Percentiles rank a stretch among this genome's conserved stretches.
phyloP scores from a whole-genome alignment of 164 flowering plant genomes.

The Stephania yunnanensis region DNA sequence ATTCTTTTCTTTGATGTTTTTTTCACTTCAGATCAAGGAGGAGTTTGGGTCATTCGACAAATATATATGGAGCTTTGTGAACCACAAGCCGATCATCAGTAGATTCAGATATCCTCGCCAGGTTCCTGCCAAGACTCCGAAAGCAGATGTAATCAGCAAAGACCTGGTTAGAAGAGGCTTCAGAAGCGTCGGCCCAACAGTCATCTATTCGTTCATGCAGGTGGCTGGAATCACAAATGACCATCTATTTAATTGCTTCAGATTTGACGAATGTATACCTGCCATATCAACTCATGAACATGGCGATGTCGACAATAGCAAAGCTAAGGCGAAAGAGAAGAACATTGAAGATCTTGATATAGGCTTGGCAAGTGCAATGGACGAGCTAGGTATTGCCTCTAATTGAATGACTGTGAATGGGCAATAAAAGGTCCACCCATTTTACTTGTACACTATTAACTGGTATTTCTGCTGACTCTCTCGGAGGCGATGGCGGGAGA shows the following conservation, averaged over 20 bases:
- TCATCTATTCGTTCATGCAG: slow-evolving; percentile 37
- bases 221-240: slow-evolving; percentile 34
- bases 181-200: slow-evolving; percentile 34
- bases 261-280: slow-evolving; percentile 26
- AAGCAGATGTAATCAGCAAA: slow-evolving; percentile 35
- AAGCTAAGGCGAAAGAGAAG: slow-evolving; percentile 14
- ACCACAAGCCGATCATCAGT: slow-evolving; percentile 27
- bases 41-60: slow-evolving; percentile 33
- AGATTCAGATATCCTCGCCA: slow-evolving; percentile 32
- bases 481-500: slow-evolving; percentile 2
- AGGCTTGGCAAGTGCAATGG: slow-evolving; percentile 15
- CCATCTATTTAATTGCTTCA: slow-evolving; percentile 32
- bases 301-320: slow-evolving; percentile 1
- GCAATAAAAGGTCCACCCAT: not conserved
- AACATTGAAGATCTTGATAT: slow-evolving; percentile 10
- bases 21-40: slow-evolving; percentile 20
- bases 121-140: slow-evolving; percentile 33
- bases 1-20: not conserved
- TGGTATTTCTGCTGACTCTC: slow-evolving; percentile 3
- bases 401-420: not conserved
- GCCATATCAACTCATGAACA: slow-evolving; percentile 4
- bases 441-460: slow-evolving; percentile 23
- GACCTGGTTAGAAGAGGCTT: slow-evolving; percentile 33
- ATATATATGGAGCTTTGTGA: slow-evolving; percentile 35
- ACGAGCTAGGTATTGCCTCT: slow-evolving; percentile 15